Conservation (phyloP, 2,329 filamentous ascomycete species). For the Penicillium sp. region DNA sequence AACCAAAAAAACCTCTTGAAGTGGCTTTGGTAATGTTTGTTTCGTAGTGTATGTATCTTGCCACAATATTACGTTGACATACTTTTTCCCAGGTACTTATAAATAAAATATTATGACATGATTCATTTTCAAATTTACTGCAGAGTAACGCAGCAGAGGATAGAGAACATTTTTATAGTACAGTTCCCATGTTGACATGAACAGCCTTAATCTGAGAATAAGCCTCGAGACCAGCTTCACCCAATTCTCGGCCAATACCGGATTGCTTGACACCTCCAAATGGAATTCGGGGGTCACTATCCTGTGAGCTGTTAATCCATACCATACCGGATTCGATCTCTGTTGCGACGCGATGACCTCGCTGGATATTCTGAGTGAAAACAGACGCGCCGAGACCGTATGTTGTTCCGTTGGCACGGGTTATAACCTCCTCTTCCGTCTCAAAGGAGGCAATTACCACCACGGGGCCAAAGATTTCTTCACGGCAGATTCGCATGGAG, state of each 20-base stretch:
- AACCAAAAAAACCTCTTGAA: too few relatives aligned
- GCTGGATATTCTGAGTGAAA: conserved; percentile 40
- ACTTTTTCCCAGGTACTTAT: not conserved
- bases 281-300: conserved; percentile 38
- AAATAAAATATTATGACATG: not conserved
- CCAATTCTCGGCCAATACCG: conserved; percentile 49
- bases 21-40: too few relatives aligned
- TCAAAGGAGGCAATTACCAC: conserved; percentile 39
- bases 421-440: conserved; percentile 36
- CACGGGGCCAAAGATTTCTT: conserved; percentile 45
- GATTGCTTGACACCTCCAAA: conserved; percentile 46
- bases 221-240: conserved; percentile 38
- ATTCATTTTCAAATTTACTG: not conserved
- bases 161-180: conserved; percentile 18
- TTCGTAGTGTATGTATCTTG: too few relatives aligned
- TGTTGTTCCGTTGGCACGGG: conserved; percentile 37
- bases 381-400: conserved; percentile 43
- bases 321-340: conserved; percentile 46
- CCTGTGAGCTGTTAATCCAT: conserved; percentile 44
- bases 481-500: conserved; percentile 34
- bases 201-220: conserved; percentile 39
- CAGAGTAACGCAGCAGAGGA: not conserved
- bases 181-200: conserved; percentile 39
- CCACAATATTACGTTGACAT: too few relatives aligned
- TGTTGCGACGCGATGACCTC: conserved; percentile 38